A percentile compares a stretch with the other conserved stretches of the same genome.
These are phyloP conservation scores for Solanum lycopersicoides DNA, from an alignment of 257 asterid genomes.

Conservation along the genomic window DNA sequence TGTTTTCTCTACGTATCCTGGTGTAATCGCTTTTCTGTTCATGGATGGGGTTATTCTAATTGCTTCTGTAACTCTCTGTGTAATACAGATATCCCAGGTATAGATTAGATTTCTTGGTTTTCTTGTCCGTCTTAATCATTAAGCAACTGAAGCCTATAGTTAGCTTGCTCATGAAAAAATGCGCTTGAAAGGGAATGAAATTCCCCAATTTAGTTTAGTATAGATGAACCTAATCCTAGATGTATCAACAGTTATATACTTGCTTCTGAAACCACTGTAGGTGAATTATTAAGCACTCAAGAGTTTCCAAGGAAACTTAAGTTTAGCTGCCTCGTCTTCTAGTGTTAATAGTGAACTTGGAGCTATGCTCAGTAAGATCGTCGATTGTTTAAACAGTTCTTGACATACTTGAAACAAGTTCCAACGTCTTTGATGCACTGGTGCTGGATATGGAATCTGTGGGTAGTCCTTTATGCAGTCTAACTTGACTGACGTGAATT, in stretches of 20 bases:
- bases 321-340: not conserved
- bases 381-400: not conserved
- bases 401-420: not conserved
- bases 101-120: conserved; percentile 4
- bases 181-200: not conserved
- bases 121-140: not conserved
- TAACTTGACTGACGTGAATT: not conserved
- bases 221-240: not conserved
- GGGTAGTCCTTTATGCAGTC: not conserved
- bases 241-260: not conserved
- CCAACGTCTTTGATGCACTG: not conserved
- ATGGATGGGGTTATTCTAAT: conserved; percentile 62
- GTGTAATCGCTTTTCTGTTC: conserved; percentile 52
- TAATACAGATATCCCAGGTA: conserved; percentile 70
- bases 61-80: conserved; percentile 49
- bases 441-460: not conserved
- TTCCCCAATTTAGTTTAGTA: not conserved
- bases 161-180: not conserved
- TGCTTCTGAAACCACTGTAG: not conserved
- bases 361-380: not conserved
- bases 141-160: not conserved
- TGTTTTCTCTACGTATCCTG: conserved; percentile 56
- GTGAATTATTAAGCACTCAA: not conserved
- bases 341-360: not conserved
- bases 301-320: not conserved